Percentiles rank a stretch among this genome's conserved stretches.
phyloP scores from a whole-genome alignment of 2,329 filamentous ascomycete genomes.

The Dothidotthia symphoricarpi region DNA sequence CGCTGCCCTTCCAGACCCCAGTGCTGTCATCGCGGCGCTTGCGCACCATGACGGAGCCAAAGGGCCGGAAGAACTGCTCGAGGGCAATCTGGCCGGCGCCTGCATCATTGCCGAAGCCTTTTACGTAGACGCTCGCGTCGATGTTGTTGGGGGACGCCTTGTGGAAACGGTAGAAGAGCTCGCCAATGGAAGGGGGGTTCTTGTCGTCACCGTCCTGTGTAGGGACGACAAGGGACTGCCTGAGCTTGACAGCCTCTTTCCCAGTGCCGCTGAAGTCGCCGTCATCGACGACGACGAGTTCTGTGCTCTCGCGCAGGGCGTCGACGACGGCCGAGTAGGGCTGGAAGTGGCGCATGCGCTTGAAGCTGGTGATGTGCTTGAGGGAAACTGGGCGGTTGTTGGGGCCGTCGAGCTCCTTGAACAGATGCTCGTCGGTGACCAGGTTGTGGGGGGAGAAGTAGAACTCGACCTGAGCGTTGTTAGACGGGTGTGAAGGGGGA shows the following conservation, averaged over 20 bases:
- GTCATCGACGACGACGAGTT: slow-evolving; percentile 72
- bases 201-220: slow-evolving; percentile 31
- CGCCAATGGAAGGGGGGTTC: slow-evolving; percentile 25
- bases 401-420: slow-evolving; percentile 71
- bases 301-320: slow-evolving; percentile 74
- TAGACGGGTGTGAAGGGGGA: slow-evolving; percentile 8
- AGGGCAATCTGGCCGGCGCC: slow-evolving; percentile 87
- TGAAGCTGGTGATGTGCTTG: slow-evolving; percentile 78
- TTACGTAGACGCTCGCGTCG: slow-evolving; percentile 79
- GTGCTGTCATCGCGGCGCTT: slow-evolving; percentile 67
- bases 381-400: slow-evolving; percentile 80
- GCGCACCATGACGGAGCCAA: slow-evolving; percentile 76
- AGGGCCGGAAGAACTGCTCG: slow-evolving; percentile 83
- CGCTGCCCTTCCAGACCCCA: slow-evolving; percentile 87
- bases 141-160: slow-evolving; percentile 64
- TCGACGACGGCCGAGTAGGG: slow-evolving; percentile 79
- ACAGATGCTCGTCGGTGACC: slow-evolving; percentile 82
- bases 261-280: slow-evolving; percentile 55
- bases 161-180: slow-evolving; percentile 52
- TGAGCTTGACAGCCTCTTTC: slow-evolving; percentile 61
- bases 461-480: slow-evolving; percentile 73
- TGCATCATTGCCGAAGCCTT: slow-evolving; percentile 88
- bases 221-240: slow-evolving; percentile 57
- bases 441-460: slow-evolving; percentile 95
- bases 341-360: slow-evolving; percentile 94